A percentile compares a stretch with the other conserved stretches of the same genome.
phyloP scores from a whole-genome alignment of 2,329 filamentous ascomycete species.

The Ophiostoma ulmi region DNA sequence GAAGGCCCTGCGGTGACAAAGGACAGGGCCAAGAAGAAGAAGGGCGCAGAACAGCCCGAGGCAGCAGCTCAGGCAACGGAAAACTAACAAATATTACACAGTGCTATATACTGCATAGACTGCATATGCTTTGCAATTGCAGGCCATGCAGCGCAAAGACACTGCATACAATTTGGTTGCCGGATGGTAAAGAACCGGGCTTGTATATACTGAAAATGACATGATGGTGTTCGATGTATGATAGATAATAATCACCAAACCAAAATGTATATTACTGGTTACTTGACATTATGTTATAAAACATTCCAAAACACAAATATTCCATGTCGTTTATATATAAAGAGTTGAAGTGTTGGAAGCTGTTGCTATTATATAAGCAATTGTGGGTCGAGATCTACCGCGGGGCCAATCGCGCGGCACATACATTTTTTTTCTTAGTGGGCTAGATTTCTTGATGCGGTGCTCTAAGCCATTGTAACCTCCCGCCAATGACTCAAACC shows the following conservation, averaged over 20 bases:
- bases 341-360: not conserved
- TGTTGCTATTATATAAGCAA: not conserved
- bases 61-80: not conserved
- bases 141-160: not conserved
- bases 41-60: not conserved
- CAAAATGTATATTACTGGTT: not conserved
- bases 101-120: not conserved
- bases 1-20: conserved; percentile 35
- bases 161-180: not conserved
- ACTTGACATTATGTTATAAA: not conserved
- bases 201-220: not conserved
- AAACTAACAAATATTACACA: not conserved
- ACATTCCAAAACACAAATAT: not conserved
- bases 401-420: conserved; percentile 15
- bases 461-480: not conserved
- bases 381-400: conserved; percentile 9
- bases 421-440: conserved; percentile 18
- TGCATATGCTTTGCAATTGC: not conserved
- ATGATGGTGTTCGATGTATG: not conserved
- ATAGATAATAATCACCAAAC: not conserved
- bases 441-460: conserved; percentile 20
- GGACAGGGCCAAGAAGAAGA: not conserved
- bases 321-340: too few species aligned
- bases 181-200: not conserved
- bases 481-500: conserved; percentile 20